phyloP scores from a whole-genome alignment of 805 yeast genomes.

The Wickerhamomyces chambardii region DNA sequence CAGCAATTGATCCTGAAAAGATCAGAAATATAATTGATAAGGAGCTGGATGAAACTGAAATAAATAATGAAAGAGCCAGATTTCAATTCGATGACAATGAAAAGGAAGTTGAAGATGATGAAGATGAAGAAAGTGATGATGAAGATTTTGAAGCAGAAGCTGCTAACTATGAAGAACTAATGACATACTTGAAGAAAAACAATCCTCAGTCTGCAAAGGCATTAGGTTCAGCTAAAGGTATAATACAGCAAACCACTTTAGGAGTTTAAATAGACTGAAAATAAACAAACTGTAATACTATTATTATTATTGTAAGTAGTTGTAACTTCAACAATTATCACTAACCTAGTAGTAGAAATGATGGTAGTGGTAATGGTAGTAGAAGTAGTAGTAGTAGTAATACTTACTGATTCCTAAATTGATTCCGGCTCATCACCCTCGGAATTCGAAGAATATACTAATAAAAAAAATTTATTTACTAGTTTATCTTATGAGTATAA shows the following conservation, averaged over 20 bases:
- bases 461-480: too few relatives aligned
- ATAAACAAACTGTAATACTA: too few relatives aligned
- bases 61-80: constrained; percentile 18
- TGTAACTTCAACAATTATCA: too few relatives aligned
- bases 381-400: not conserved
- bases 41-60: constrained; percentile 14
- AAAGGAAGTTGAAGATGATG: constrained; percentile 6
- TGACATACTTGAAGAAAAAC: constrained; percentile 10
- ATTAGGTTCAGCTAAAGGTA: too few relatives aligned
- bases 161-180: constrained; percentile 13
- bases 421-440: not conserved
- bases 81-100: constrained; percentile 15
- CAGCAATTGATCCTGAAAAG: constrained; percentile 28
- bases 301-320: too few relatives aligned
- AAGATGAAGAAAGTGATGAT: constrained; percentile 11
- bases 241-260: too few relatives aligned
- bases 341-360: too few relatives aligned
- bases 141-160: constrained; percentile 18
- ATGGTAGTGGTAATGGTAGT: too few relatives aligned
- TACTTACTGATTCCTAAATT: not conserved
- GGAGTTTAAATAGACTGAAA: too few relatives aligned
- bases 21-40: constrained; percentile 30
- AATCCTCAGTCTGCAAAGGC: constrained; percentile 17
- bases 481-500: too few relatives aligned
- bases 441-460: not conserved